Base-by-base conservation (phyloP, 2,329 filamentous ascomycete genomes). In the Rachicladosporium sp. region DNA sequence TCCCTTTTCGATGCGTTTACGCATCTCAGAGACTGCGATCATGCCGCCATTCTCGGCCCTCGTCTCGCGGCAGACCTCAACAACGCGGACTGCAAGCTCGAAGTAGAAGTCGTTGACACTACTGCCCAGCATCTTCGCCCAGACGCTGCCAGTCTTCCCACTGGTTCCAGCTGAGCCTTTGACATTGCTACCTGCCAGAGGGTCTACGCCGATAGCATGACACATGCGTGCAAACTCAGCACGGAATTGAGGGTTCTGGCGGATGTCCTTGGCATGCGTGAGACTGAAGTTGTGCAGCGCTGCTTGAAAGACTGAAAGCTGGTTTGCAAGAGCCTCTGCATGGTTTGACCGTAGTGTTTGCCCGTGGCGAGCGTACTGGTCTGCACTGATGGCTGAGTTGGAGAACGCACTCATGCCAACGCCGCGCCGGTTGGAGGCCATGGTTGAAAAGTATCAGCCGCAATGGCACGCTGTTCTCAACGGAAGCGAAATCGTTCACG, bases 151-250 rank as follows among this genome's bases (percentile, higher is more conserved):
- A 1, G 64, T 69, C 11, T 67, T 65, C 4, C 67, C 69, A 29
- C 61, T 65, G 10, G 65, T 59, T 47, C 47, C 41, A 38, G 53
- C 49, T 21, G 48, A 47, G 31, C 57, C 51, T 49, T 61, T 53
- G 50, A 59, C 50, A 44, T 59, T 57, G 10, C 56, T 60, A 10
- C 65, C 66, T 1, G 87, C 86, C 11, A 98, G 71, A 2, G 91
- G 93, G 60, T 98, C 91, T 9, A 98, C 87, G 36, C 91, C 91
- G 50, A 98, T 95, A 46, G 88, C 87, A 54, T 87, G 78, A 66
- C 91, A 98, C 91, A 98, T 98, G 60, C 89, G 86, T 3, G 91
- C 89, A 58, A 98, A 98, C 63, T 98, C 89, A 29, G 89, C 87
- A 45, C 91, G 85, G 63, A 98, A 98, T 6, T 78, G 81, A 4